Evolutionary conservation across 805 yeast species (phyloP).

Genomic region (Suhomyces faveliae): DNA sequence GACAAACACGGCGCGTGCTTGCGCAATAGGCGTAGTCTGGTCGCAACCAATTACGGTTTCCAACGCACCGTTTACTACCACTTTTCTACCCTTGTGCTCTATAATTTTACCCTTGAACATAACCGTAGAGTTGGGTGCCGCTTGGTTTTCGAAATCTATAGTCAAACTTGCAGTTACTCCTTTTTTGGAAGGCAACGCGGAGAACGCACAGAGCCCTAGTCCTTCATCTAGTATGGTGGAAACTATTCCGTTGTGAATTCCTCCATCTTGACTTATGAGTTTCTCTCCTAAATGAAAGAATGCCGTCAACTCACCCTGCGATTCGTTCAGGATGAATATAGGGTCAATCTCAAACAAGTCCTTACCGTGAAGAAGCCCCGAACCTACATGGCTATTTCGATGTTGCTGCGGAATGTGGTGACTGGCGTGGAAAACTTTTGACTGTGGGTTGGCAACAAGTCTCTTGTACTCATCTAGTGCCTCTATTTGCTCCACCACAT

Average conservation of each 20-base stretch:
- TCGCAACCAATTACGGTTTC: constrained; percentile 45
- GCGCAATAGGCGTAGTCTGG: constrained; percentile 45
- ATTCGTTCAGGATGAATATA: constrained; percentile 52
- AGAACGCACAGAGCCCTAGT: constrained; percentile 82
- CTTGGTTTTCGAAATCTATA: constrained; percentile 63
- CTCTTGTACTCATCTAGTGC: constrained; percentile 18
- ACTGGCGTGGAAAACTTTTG: constrained; percentile 14
- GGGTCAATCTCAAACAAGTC: constrained; percentile 76
- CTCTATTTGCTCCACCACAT: constrained; percentile 19
- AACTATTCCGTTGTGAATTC: constrained; percentile 78
- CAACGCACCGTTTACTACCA: constrained; percentile 67
- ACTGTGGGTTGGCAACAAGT: constrained; percentile 15
- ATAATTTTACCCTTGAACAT: constrained; percentile 65
- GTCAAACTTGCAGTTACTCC: constrained; percentile 87
- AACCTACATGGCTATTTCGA: constrained; percentile 52
- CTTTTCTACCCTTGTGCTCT: constrained; percentile 76
- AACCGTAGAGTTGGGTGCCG: constrained; percentile 61
- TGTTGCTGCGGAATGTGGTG: constrained; percentile 17
- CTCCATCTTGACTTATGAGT: constrained; percentile 66
- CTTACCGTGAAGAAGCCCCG: constrained; percentile 69
- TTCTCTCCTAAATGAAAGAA: constrained; percentile 71
- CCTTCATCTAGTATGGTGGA: constrained; percentile 83
- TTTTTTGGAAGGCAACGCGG: constrained; percentile 68
- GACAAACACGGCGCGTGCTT: constrained; percentile 68
- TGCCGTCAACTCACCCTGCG: constrained; percentile 54